Percentiles rank a stretch among this genome's conserved stretches.
phyloP scores from a whole-genome alignment of 768 basidiomycete species.

The Kwoniella europaea region DNA sequence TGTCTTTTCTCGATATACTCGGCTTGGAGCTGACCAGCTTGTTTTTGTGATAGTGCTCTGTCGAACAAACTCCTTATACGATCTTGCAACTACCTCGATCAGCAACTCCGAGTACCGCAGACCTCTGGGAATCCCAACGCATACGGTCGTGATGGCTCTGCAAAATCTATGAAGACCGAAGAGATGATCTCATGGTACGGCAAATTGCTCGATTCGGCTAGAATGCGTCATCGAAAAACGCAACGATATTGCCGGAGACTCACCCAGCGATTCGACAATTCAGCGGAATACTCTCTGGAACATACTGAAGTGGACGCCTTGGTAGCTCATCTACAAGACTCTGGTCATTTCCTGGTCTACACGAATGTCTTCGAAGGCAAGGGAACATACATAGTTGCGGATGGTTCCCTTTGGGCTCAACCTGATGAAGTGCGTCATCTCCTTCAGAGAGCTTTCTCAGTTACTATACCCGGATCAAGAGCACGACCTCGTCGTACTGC shows the following conservation, averaged over 20 bases:
- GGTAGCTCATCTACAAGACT: constrained; percentile 72
- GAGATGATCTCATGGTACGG: constrained; percentile 87
- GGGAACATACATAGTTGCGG: constrained; percentile 89
- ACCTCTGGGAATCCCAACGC: neutral
- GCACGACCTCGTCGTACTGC: constrained; percentile 22
- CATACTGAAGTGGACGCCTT: constrained; percentile 49
- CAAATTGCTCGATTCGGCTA: constrained; percentile 90
- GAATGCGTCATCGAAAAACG: constrained; percentile 87
- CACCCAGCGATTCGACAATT: constrained; percentile 81
- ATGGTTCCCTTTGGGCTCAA: constrained; percentile 73
- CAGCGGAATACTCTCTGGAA: constrained; percentile 48
- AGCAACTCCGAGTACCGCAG: constrained; percentile 71
- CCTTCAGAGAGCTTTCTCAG: constrained; percentile 75
- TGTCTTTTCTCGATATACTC: neutral
- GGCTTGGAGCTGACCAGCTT: neutral
- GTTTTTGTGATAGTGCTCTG: constrained; percentile 67
- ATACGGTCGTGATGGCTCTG: constrained; percentile 1
- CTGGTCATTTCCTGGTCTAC: constrained; percentile 93
- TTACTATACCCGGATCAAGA: constrained; percentile 21
- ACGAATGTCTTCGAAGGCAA: constrained; percentile 83
- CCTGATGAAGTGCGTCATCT: constrained; percentile 78
- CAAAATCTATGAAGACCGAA: constrained; percentile 70
- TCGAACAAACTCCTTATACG: constrained; percentile 92
- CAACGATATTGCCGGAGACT: constrained; percentile 71
- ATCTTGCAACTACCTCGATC: constrained; percentile 91